Evolutionary conservation across 179 eudicot species (phyloP).

Genomic region (Beta macrorhiza): DNA sequence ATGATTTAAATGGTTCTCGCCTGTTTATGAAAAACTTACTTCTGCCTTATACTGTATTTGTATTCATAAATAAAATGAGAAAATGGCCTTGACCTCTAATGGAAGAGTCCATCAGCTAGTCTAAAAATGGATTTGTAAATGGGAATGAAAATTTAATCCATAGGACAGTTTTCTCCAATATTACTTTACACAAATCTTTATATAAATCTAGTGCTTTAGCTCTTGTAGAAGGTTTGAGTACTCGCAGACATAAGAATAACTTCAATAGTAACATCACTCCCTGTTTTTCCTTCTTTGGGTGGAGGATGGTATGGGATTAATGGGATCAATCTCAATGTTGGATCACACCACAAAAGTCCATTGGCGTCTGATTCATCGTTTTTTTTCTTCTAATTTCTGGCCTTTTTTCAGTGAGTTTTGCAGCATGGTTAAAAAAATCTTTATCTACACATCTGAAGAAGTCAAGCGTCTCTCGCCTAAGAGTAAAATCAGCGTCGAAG

Average conservation of each 20-base stretch:
- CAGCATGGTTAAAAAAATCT: slow-evolving; percentile 82
- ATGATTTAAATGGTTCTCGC: too few species aligned
- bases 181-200: not conserved
- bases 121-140: not conserved
- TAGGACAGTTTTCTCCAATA: not conserved
- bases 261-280: not conserved
- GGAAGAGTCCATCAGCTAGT: not conserved
- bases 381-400: slow-evolving; percentile 5
- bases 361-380: not conserved
- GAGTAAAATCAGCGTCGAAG: slow-evolving; percentile 45
- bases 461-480: slow-evolving; percentile 74
- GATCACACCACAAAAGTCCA: too few species aligned
- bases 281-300: not conserved
- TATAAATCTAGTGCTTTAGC: not conserved
- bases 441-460: slow-evolving; percentile 79
- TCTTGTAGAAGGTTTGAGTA: not conserved
- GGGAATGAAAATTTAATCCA: not conserved
- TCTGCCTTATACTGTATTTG: too few species aligned
- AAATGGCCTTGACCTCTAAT: not conserved
- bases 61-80: too few species aligned
- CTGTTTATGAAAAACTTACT: too few species aligned
- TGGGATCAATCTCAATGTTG: not conserved
- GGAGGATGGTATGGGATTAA: too few species aligned
- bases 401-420: slow-evolving; percentile 70
- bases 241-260: too few species aligned